Base-by-base conservation (phyloP, 1,284 basidiomycete genomes). In the Mycena citricolor region DNA sequence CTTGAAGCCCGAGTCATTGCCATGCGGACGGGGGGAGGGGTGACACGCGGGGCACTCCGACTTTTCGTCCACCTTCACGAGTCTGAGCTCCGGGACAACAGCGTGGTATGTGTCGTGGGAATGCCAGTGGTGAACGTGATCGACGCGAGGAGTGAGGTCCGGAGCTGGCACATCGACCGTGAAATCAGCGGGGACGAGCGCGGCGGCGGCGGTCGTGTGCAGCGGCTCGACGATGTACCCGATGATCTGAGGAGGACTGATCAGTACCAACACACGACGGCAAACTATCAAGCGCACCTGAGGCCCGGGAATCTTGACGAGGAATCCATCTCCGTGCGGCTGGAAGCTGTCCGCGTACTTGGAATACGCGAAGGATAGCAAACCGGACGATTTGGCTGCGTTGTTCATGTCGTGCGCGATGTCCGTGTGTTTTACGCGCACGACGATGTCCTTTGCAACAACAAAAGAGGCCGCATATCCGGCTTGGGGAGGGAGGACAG, bases 241-340 rank as follows among this genome's bases (percentile, higher is more conserved):
- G 2, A 54, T 34, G 32, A 54, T 51, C 52, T 54, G 5, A 3
- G 1, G 10, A 23, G 7, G 13, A 4, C 21, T 25, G 11, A 16
- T 19, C 19, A 23, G 16, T 32, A 17, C 19, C 6, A 47, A 10
- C 28, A n/a, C 19, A 17, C 8, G 12, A 8, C 29, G 19, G 19
- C 8, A 22, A 35, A n/a, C n/a, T n/a, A 4, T 28, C 17, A 30
- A 21, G 6, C 43, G 8, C 17, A 55, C 52, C 44, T 55, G 54
- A 1, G 54, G 54, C 2, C 54, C 52, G 12, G 52, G 54, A 25
- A 55, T 53, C 24, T 43, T 41, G 26, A 55, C 30, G 16, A 54
- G 41, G 21, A 39, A 50, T 7, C 54, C 54, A 26, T 55, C 45
- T 14, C 25, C 30, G 21, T 32, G 39, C 23, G 24, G n/a, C 11